A percentile compares a stretch with the other conserved stretches of the same genome.
phyloP scores from a whole-genome alignment of 2,329 filamentous ascomycete genomes.

The Penicillium psychrosexuale region DNA sequence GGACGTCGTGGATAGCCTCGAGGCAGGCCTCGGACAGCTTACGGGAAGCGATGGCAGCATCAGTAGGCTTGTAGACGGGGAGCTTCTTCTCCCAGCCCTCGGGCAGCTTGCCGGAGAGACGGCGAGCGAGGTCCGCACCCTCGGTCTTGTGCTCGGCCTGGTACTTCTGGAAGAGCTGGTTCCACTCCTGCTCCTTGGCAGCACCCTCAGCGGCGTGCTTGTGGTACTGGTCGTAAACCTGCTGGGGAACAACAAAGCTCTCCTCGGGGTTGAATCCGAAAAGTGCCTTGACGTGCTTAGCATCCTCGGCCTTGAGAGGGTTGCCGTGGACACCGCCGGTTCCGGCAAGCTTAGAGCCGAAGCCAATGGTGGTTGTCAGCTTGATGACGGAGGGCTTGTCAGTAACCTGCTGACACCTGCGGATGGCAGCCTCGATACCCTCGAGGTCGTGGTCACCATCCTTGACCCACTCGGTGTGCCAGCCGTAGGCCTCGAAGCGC shows the following conservation, averaged over 20 bases:
- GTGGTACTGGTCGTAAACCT: slow-evolving; percentile 88
- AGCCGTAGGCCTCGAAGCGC: slow-evolving; percentile 95
- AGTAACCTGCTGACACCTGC: slow-evolving; percentile 78
- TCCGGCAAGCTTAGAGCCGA: slow-evolving; percentile 87
- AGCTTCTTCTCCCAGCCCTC: slow-evolving; percentile 95
- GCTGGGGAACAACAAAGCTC: slow-evolving; percentile 87
- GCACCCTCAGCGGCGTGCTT: slow-evolving; percentile 83
- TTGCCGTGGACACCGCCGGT: slow-evolving; percentile 96
- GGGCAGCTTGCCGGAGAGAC: slow-evolving; percentile 77
- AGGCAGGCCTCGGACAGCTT: slow-evolving; percentile 96
- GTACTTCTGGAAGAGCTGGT: slow-evolving; percentile 88
- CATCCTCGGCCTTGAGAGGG: slow-evolving; percentile 90
- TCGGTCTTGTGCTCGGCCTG: slow-evolving; percentile 71
- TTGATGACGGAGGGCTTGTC: slow-evolving; percentile 98
- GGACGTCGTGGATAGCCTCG: slow-evolving; percentile 73
- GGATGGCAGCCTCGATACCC: slow-evolving; percentile 82
- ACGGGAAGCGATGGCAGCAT: slow-evolving; percentile 82
- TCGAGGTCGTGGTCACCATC: slow-evolving; percentile 87
- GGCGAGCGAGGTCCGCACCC: slow-evolving; percentile 75
- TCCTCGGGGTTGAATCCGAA: slow-evolving; percentile 96
- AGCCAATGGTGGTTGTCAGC: slow-evolving; percentile 95
- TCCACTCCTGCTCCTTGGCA: slow-evolving; percentile 90
- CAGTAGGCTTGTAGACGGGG: slow-evolving; percentile 82
- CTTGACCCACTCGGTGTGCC: slow-evolving; percentile 81
- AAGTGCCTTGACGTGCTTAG: slow-evolving; percentile 87